Evolutionary conservation across 257 asterid species (phyloP).

Genomic region (Solanum stenotomum): DNA sequence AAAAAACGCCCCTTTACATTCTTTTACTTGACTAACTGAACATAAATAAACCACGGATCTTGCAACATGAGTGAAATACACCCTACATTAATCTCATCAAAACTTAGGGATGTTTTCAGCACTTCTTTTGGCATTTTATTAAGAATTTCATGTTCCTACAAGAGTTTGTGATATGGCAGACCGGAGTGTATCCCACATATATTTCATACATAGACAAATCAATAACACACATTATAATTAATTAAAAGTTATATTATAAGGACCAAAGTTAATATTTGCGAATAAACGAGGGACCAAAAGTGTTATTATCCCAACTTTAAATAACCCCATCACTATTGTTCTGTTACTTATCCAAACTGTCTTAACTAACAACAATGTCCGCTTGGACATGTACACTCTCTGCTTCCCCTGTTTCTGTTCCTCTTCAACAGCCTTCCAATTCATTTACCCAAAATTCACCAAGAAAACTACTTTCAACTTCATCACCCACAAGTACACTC

Average conservation of each 20-base stretch:
- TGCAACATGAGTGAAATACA: too few relatives aligned
- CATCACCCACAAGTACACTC: not conserved
- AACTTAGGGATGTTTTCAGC: too few relatives aligned
- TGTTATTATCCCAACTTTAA: not conserved
- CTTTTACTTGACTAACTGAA: too few relatives aligned
- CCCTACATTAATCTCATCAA: too few relatives aligned
- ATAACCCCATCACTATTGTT: not conserved
- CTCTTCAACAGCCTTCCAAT: not conserved
- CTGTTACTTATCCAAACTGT: not conserved
- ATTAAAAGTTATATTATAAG: not conserved
- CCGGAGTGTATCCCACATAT: too few relatives aligned
- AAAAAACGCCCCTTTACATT: too few relatives aligned
- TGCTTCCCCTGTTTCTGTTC: conserved; percentile 10
- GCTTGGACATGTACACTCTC: conserved; percentile 14
- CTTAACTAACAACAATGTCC: conserved; percentile 23
- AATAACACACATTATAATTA: not conserved
- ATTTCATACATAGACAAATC: too few relatives aligned
- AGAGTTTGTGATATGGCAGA: not conserved
- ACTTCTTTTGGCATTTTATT: not conserved
- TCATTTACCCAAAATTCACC: conserved; percentile 7
- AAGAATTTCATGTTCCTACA: not conserved
- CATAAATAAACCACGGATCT: too few relatives aligned
- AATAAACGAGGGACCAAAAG: not conserved
- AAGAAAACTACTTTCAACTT: not conserved
- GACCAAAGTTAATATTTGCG: not conserved